Base-by-base conservation (phyloP, 768 basidiomycete species). In the Tricholoma sp. region DNA sequence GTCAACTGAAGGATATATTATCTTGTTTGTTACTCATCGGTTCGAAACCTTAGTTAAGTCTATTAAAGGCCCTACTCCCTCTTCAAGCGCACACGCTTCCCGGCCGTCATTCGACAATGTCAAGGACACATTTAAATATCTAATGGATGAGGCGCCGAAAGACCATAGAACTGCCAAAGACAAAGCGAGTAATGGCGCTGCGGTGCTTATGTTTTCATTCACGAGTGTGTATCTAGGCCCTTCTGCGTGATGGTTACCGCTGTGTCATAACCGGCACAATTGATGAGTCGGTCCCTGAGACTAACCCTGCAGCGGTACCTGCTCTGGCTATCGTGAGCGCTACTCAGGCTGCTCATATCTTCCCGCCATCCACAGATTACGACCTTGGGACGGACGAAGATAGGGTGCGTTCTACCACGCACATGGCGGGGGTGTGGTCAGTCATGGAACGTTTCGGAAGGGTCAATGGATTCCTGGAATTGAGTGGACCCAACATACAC, bases 401-500 rank as follows among this genome's bases (percentile, higher is more conserved):
- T n/a, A n/a, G n/a, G n/a, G n/a, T n/a, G n/a, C n/a, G n/a, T n/a
- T n/a, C n/a, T n/a, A n/a, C n/a, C n/a, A n/a, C n/a, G n/a, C 13
- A 58, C 48, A 48, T 61, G 20, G 54, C 56, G 15, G n/a, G 56
- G 17, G 56, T 60, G 7, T 61, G 56, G 59, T 57, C 62, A 11
- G 57, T 70, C 20, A 31, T 70, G 29, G 45, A 62, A 4, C 57
- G 47, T 50, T 54, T 54, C n/a, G 39, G 54, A 11, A 6, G 28
- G 18, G 39, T 57, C 33, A 18, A 37, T 37, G 52, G 17, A 6
- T 13, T 54, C 10, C 44, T 59, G 6, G 66, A 68, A 50, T 54
- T 72, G 28, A 61, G 66, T 34, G 71, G 66, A 12, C 34, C 37
- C 15, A 57, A 57, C 13, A 61, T 69, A 15, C 70, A 72, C 54